Evolutionary conservation across 108 stramenopile genomes (phyloP), one percentile per base, ranked within the genome.

Genomic region (Nitzschia palea): DNA sequence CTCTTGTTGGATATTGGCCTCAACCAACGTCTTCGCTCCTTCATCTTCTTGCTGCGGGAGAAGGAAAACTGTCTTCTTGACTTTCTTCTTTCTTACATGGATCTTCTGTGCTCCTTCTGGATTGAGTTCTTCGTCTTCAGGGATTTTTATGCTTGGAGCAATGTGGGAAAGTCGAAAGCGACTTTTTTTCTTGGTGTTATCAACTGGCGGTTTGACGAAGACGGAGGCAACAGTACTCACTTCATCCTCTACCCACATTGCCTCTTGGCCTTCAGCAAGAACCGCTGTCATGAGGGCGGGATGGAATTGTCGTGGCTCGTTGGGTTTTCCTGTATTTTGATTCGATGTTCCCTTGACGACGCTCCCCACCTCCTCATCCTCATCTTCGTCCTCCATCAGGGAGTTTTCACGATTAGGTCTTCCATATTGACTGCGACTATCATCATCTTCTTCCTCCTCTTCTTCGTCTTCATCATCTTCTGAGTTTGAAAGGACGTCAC

Each of bases 231-330:
- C 63, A 1, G 63, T 51, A 27, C 54, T 57, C 20, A 60, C 54
- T 48, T 73, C 65, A 25, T 74, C 63, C 45, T 74, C 65, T 3
- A 54, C 33, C 71, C 71, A 73, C 34, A 73, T 55, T 18, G 63
- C 71, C 44, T 73, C 71, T 58, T 73, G 71, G 2, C 71, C 71
- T 45, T 71, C 70, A 1, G 70, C 60, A 31, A 52, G 44, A 28
- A 62, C 40, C 15, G 70, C 70, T 5, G 61, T 36, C 55, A 44
- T 62, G 20, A 71, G 43, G 3, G 61, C 70, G 14, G 70, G 70
- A 28, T 73, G 62, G 32, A 45, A 65, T 15, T 27, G 58, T 29
- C 31, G 30, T 29, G 25, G 5, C 6, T 9, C 10, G 6, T 40
- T 12, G 6, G 6, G 37, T 6, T 12, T 6, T 40, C 12, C 37